Conservation (phyloP, 2,329 filamentous ascomycete genomes). For the Scedosporium apiospermum region DNA sequence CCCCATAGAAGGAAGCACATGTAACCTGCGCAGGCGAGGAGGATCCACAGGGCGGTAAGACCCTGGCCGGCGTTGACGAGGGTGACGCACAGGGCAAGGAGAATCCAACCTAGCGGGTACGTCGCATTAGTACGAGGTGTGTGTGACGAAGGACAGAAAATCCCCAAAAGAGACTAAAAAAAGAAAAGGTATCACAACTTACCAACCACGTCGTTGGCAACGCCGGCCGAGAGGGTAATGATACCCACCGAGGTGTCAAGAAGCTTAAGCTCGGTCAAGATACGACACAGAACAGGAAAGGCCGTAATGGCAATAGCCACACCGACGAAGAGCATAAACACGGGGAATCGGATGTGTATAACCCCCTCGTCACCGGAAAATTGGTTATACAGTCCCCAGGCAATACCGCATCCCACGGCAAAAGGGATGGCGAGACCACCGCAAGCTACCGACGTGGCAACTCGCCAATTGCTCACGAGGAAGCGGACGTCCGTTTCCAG, state of each 20-base stretch:
- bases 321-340: constrained; percentile 68
- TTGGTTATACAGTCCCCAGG: constrained; percentile 69
- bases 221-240: constrained; percentile 80
- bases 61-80: constrained; percentile 82
- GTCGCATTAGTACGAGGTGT: background rate
- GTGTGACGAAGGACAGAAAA: background rate
- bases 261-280: constrained; percentile 82
- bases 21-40: constrained; percentile 68
- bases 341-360: constrained; percentile 36
- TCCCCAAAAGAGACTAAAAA: too few species aligned
- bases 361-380: constrained; percentile 43
- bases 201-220: constrained; percentile 71
- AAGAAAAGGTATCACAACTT: constrained; percentile 8
- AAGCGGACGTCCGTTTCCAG: constrained; percentile 78
- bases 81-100: constrained; percentile 86
- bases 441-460: constrained; percentile 67
- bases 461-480: constrained; percentile 69
- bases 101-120: constrained; percentile 53
- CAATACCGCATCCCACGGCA: constrained; percentile 68
- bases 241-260: constrained; percentile 76
- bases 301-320: constrained; percentile 89
- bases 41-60: constrained; percentile 73
- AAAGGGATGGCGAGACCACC: constrained; percentile 78
- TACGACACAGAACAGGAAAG: constrained; percentile 87
- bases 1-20: constrained; percentile 64